Evolutionary conservation across 495 filamentous ascomycete species (phyloP).

Genomic region (Aspergillus leporis): DNA sequence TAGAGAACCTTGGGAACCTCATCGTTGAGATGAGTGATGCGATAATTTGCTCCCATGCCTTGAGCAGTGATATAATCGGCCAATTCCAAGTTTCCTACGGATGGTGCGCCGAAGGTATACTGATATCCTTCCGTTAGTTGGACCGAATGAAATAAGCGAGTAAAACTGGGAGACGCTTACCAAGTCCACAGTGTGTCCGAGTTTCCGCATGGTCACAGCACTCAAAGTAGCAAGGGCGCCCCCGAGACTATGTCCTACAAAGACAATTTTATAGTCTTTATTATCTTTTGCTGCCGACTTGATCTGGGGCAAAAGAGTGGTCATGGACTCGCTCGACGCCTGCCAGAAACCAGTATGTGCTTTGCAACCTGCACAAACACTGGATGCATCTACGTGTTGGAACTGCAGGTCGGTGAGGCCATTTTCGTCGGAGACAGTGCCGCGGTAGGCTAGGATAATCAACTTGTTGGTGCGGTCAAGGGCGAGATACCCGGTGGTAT

Average conservation of each 20-base stretch:
- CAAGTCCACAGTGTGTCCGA: slow-evolving; percentile 26
- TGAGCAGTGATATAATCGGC: slow-evolving; percentile 48
- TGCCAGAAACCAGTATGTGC: slow-evolving; percentile 49
- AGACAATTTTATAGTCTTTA: slow-evolving; percentile 48
- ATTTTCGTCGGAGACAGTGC: slow-evolving; percentile 57
- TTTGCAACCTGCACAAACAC: slow-evolving; percentile 32
- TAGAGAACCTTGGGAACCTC: slow-evolving; percentile 59
- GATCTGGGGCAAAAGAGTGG: slow-evolving; percentile 29
- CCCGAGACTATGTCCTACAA: slow-evolving; percentile 64
- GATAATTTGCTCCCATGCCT: slow-evolving; percentile 41
- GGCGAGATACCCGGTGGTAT: slow-evolving; percentile 62
- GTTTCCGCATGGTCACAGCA: slow-evolving; percentile 49
- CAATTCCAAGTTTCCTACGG: slow-evolving; percentile 53
- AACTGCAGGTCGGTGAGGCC: slow-evolving; percentile 56
- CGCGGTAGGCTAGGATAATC: slow-evolving; percentile 63
- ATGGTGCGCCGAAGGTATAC: slow-evolving; percentile 64
- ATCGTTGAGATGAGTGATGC: slow-evolving; percentile 62
- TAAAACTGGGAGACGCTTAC: slow-evolving; percentile 12
- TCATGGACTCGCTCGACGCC: slow-evolving; percentile 40
- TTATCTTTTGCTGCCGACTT: slow-evolving; percentile 24
- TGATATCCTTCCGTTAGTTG: slow-evolving; percentile 16
- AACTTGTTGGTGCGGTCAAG: slow-evolving; percentile 53
- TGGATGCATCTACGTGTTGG: slow-evolving; percentile 16
- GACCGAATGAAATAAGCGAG: neutral
- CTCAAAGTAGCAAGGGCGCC: slow-evolving; percentile 58